These are phyloP conservation scores for Myochromella boudieri DNA, from an alignment of 768 basidiomycete species.

Conservation along the genomic window DNA sequence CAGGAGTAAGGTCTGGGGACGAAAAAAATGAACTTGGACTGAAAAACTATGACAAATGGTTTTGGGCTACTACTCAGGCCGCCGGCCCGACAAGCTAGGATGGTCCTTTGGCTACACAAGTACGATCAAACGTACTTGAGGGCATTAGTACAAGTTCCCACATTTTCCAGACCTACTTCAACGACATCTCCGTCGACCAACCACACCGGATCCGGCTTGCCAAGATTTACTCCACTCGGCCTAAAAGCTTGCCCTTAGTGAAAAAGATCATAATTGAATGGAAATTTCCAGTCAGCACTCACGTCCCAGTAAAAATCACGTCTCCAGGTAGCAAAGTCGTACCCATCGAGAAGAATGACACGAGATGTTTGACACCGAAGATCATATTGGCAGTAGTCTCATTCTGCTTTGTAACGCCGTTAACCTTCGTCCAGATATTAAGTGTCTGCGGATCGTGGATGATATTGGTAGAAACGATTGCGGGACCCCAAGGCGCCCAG, in stretches of 20 bases:
- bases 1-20: no score
- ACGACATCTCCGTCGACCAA: constrained; percentile 24
- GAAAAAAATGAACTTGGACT: no score
- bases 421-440: constrained; percentile 42
- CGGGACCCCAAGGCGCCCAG: constrained; percentile 42
- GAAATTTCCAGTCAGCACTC: constrained; percentile 15
- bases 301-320: constrained; percentile 45
- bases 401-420: constrained; percentile 37
- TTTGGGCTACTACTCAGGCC: no score
- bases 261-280: not conserved
- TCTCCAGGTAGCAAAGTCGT: constrained; percentile 41
- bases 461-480: constrained; percentile 35
- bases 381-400: constrained; percentile 42
- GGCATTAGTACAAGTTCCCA: constrained; percentile 25
- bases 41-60: no score
- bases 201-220: constrained; percentile 24
- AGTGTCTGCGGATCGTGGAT: constrained; percentile 38
- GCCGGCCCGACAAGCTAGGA: no score
- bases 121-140: constrained; percentile 17
- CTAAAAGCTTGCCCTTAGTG: constrained; percentile 1
- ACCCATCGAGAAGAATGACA: constrained; percentile 45
- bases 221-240: constrained; percentile 19
- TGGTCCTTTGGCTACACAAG: no score
- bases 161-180: constrained; percentile 25
- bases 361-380: constrained; percentile 37